Base-by-base conservation (phyloP, 2,329 filamentous ascomycete species). In the Xylaria sp. region DNA sequence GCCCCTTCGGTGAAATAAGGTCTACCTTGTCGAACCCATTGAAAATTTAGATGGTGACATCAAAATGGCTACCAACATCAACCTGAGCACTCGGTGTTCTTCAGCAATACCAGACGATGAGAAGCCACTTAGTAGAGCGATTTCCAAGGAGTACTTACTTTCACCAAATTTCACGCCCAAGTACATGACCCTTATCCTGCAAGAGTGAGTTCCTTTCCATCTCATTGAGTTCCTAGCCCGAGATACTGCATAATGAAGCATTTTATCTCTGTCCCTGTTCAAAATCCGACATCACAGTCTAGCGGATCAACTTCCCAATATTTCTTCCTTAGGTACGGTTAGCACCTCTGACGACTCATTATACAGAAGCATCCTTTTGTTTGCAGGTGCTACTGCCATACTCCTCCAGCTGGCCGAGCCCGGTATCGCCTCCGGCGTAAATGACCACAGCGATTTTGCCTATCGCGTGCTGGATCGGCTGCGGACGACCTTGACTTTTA, bases 401-500 rank as follows among this genome's bases (percentile, higher is more conserved):
- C 45, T 28, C 15, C 23, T 50, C 23, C 23, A 50, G 10, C 13
- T 50, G 2, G 46, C 46, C 13, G 23, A 50, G 23, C 46, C 46
- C 25, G 46, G 23, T 13, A 50, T 50, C 46, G 46, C 12, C 2
- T 23, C 46, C 13, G 46, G 46, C 2, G 46, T 50, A 28, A 50
- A 23, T 30, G 15, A 28, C 18, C 46, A 50, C 6, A 50, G 46
- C 46, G 18, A 50, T 25, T 50, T 50, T 7, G 43, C 28, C 8
- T 41, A 52, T 41, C 45, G 45, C 8, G 58, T 60, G 23, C 43
- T 25, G n/a, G 58, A 60, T 20, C 41, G 43, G 6, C 45, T 60
- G 12, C 43, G 62, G 41, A 45, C 62, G 20, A 65, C 53, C 32
- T 59, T 65, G 62, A 59, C 62, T 30, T 59, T 59, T 23, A 45